Base-by-base conservation (phyloP, 371 early-diverging fungal genomes). In the Zychaea mexicana region DNA sequence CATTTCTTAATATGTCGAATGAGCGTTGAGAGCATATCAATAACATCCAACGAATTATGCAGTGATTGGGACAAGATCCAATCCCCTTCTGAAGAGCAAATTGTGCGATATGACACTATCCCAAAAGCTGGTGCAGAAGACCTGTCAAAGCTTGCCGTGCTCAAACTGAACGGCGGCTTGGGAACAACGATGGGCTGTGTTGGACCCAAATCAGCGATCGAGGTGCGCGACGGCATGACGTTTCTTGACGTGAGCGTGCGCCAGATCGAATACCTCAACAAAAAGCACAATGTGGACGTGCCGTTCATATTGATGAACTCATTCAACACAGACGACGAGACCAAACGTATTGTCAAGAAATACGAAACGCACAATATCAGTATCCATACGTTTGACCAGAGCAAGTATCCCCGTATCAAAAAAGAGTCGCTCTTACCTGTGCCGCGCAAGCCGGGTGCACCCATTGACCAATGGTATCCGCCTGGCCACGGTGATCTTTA, bases 111-210 rank as follows among this genome's bases (percentile, higher is more conserved):
- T 75, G 80, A 79, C 58, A 79, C 73, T 45, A 82, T 97, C 42
- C 77, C 86, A 49, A 73, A 81, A 64, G 70, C 73, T 53, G 68
- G 82, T 21, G 67, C 75, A 17, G 71, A 79, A 55, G 86, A 89
- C 57, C 86, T 99, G n/a, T 80, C 80, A 64, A 99, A 99, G 78
- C 87, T 99, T 7, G 99, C 98, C 42, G 98, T 99, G 4, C 83
- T 99, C 52, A 99, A 99, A 83, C 87, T 99, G 55, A 99, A 99
- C 73, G 99, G 99, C 74, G 99, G 99, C 60, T 90, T 99, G 33
- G 99, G 99, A 60, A 99, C 99, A 28, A 97, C 99, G 49, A 99
- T 99, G 99, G 99, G 99, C 24, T 98, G 98, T 70, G 94, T 96
- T 62, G 99, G 99, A 17, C 99, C 99, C 61, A 99, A 99, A 81